Conservation (phyloP, 306 rosid species). For the Oemleria cerasiformis region DNA sequence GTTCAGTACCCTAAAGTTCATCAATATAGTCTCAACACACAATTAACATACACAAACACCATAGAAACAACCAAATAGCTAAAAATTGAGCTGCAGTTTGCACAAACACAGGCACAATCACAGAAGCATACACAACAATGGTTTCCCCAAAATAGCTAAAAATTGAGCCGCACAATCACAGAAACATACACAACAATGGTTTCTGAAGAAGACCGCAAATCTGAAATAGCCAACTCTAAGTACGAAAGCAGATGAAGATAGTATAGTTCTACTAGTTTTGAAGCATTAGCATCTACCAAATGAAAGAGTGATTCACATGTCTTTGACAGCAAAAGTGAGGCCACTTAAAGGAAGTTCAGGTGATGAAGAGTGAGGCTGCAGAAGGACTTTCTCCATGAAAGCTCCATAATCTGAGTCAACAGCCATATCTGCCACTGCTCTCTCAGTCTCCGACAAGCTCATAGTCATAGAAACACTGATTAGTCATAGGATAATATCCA, state of each 20-base stretch:
- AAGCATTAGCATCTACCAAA: not conserved
- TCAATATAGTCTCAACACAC: not conserved
- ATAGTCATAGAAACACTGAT: not conserved
- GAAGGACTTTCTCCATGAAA: constrained; percentile 62
- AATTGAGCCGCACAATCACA: no score
- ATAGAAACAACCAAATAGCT: not conserved
- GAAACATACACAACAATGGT: not conserved
- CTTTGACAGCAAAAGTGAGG: constrained; percentile 91
- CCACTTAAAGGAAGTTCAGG: constrained; percentile 51
- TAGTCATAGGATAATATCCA: not conserved
- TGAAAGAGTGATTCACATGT: constrained; percentile 55
- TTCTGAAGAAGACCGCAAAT: not conserved
- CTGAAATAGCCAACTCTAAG: not conserved
- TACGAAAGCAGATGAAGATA: not conserved
- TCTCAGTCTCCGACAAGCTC: not conserved
- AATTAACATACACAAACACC: not conserved
- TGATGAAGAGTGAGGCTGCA: constrained; percentile 47
- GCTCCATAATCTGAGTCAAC: constrained; percentile 54
- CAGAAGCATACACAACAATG: no score
- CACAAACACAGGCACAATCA: not conserved
- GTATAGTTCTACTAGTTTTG: not conserved
- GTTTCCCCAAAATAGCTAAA: no score
- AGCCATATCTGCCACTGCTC: constrained; percentile 40
- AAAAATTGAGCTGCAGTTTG: not conserved
- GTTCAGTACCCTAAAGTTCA: no score